Conservation (phyloP, 2,329 filamentous ascomycete genomes). For the Diplodia seriata region DNA sequence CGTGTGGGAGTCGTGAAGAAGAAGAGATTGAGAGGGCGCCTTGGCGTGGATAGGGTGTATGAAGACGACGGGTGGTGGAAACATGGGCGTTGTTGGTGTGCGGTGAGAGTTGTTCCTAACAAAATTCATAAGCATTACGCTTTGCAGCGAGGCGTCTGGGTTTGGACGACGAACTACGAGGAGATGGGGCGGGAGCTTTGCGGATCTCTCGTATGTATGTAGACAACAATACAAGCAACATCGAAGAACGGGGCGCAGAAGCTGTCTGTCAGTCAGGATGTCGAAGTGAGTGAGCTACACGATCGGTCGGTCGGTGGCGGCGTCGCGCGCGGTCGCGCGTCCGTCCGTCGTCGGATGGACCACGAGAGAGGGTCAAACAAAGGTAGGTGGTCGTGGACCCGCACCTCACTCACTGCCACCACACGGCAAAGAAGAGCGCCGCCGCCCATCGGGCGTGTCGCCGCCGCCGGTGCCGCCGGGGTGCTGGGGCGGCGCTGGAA, state of each 20-base stretch:
- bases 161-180: constrained; percentile 8
- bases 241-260: too few relatives aligned
- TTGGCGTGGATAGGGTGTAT: neutral
- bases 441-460: too few relatives aligned
- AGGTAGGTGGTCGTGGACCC: too few relatives aligned
- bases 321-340: too few relatives aligned
- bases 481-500: too few relatives aligned
- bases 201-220: constrained; percentile 3
- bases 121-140: constrained; percentile 6
- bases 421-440: too few relatives aligned
- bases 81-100: neutral
- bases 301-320: neutral
- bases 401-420: too few relatives aligned
- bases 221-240: constrained; percentile 10
- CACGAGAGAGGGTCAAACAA: too few relatives aligned
- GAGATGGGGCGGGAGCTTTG: neutral
- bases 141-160: constrained; percentile 27
- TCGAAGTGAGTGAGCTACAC: neutral
- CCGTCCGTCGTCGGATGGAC: too few relatives aligned
- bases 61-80: neutral
- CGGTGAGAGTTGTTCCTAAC: neutral
- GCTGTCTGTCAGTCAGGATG: neutral
- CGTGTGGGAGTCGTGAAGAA: neutral
- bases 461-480: too few relatives aligned
- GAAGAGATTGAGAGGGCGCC: neutral